These are phyloP conservation scores for Ustulina deusta DNA, from an alignment of 2,329 filamentous ascomycete genomes.

Conservation along the genomic window DNA sequence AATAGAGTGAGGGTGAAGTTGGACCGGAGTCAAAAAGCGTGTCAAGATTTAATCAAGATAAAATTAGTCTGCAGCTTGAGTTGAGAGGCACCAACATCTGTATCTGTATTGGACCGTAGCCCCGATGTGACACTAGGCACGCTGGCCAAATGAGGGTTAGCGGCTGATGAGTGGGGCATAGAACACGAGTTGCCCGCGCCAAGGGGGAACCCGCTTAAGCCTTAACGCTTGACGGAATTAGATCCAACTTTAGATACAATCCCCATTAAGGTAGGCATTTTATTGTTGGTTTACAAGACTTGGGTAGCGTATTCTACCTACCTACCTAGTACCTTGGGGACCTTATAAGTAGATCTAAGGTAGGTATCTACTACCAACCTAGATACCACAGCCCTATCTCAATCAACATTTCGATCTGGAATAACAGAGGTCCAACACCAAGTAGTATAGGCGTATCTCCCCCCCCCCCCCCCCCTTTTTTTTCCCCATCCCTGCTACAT, in stretches of 20 bases:
- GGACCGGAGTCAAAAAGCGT: conserved; percentile 28
- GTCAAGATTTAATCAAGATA: conserved; percentile 39
- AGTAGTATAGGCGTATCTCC: not conserved
- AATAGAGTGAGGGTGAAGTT: conserved; percentile 13
- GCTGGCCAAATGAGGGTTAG: conserved; percentile 29
- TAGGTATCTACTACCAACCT: too few relatives aligned
- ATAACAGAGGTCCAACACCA: too few relatives aligned
- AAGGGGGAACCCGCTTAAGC: conserved; percentile 8
- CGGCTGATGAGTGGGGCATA: not conserved
- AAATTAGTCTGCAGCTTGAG: conserved; percentile 35
- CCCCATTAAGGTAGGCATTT: not conserved
- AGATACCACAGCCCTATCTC: too few relatives aligned
- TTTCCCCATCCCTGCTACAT: too few relatives aligned
- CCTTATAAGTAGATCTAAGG: too few relatives aligned
- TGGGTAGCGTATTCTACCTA: not conserved
- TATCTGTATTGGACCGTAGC: conserved; percentile 4
- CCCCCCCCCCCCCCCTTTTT: not conserved
- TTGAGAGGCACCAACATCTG: conserved; percentile 24
- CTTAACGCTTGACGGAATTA: conserved; percentile 11
- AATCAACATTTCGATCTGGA: too few relatives aligned
- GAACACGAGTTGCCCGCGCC: conserved; percentile 30
- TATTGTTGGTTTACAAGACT: not conserved
- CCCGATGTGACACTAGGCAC: conserved; percentile 13
- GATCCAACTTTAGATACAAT: not conserved
- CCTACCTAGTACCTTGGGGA: too few relatives aligned